A percentile compares a stretch with the other conserved stretches of the same genome.
Conservation (phyloP, 2,329 filamentous ascomycete species). For the Lecanicillium sp. region DNA sequence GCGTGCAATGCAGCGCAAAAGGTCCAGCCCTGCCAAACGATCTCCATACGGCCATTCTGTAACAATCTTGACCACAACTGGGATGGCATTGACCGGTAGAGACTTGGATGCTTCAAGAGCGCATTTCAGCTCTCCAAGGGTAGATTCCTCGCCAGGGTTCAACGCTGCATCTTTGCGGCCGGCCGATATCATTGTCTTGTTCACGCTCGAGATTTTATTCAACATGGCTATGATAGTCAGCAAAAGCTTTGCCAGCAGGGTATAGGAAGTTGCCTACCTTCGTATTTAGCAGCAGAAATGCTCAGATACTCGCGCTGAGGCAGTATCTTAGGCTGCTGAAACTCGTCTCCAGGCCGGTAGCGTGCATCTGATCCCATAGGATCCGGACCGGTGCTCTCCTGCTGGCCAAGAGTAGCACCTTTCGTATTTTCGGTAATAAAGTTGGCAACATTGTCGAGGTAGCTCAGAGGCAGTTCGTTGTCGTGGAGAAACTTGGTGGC, state of each 20-base stretch:
- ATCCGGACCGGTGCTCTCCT: conserved; percentile 48
- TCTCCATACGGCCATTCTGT: conserved; percentile 75
- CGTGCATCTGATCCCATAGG: conserved; percentile 71
- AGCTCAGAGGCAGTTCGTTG: conserved; percentile 80
- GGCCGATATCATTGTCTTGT: conserved; percentile 61
- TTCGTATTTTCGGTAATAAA: conserved; percentile 89
- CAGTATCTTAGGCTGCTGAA: conserved; percentile 49
- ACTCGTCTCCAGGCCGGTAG: conserved; percentile 64
- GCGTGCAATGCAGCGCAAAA: conserved; percentile 75
- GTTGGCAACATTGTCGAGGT: conserved; percentile 85
- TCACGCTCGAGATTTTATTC: conserved; percentile 70
- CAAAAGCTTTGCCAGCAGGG: conserved; percentile 8
- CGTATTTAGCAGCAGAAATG: conserved; percentile 66
- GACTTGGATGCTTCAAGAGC: conserved; percentile 54
- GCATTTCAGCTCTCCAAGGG: conserved; percentile 52
- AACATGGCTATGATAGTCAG: conserved; percentile 49
- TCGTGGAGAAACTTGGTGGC: conserved; percentile 85
- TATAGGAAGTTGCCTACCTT: conserved; percentile 30
- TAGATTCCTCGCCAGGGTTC: conserved; percentile 61
- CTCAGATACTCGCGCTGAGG: conserved; percentile 75
- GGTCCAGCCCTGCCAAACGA: conserved; percentile 75
- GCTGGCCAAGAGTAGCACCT: conserved; percentile 71
- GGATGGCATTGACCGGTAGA: conserved; percentile 43
- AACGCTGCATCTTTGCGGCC: conserved; percentile 68
- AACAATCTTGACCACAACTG: conserved; percentile 62